phyloP scores from a whole-genome alignment of 2,329 filamentous ascomycete genomes.

The Zymoseptoria ardabiliae region DNA sequence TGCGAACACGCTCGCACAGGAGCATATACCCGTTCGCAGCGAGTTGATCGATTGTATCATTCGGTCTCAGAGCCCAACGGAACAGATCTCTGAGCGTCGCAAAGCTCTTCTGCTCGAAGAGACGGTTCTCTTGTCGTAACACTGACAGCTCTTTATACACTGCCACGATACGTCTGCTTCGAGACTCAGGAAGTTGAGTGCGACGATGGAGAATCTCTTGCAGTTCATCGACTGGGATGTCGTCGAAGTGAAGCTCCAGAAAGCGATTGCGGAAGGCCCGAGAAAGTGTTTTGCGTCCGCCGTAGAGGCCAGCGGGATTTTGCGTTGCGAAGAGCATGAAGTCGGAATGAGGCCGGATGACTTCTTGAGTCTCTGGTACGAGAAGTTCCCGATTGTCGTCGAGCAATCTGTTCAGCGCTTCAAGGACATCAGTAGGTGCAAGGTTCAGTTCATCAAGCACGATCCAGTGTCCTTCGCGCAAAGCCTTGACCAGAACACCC shows the following conservation, averaged over 20 bases:
- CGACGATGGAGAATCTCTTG: conserved; percentile 85
- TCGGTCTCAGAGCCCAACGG: conserved; percentile 80
- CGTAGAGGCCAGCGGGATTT: conserved; percentile 91
- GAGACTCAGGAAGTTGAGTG: conserved; percentile 82
- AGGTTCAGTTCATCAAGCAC: conserved; percentile 96
- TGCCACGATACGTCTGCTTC: conserved; percentile 82
- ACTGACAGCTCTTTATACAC: conserved; percentile 91
- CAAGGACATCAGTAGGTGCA: conserved; percentile 91
- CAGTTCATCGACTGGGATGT: conserved; percentile 91
- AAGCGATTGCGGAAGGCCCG: conserved; percentile 95
- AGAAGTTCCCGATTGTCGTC: conserved; percentile 95
- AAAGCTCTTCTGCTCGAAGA: conserved; percentile 97
- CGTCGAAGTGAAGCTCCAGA: conserved; percentile 92
- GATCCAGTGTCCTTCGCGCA: conserved; percentile 93
- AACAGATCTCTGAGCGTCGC: conserved; percentile 94
- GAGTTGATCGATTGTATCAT: conserved; percentile 79
- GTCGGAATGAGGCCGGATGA: conserved; percentile 83
- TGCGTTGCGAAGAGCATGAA: conserved; percentile 99
- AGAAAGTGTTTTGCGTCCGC: conserved; percentile 85
- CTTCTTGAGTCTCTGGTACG: conserved; percentile 92
- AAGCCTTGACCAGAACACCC: conserved; percentile 82
- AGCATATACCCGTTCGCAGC: conserved; percentile 94
- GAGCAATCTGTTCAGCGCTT: conserved; percentile 87
- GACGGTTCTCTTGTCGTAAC: conserved; percentile 76
- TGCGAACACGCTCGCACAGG: conserved; percentile 87